phyloP scores from a whole-genome alignment of 2,329 filamentous ascomycete genomes.

The Westerdykella ornata region DNA sequence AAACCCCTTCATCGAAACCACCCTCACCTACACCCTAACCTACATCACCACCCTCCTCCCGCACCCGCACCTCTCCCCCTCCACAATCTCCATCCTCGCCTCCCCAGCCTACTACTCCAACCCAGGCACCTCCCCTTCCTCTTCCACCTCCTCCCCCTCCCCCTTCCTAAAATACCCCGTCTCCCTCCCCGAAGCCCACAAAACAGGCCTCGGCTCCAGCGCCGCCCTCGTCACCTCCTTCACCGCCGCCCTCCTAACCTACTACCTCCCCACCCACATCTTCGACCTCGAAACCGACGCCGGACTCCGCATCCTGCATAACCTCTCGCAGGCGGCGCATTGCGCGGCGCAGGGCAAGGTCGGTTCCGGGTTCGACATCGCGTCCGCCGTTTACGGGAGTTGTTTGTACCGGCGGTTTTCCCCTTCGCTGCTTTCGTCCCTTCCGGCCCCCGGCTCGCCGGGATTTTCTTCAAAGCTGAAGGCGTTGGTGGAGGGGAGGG shows the following conservation, averaged over 20 bases:
- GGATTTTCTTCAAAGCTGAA: slow-evolving; percentile 63
- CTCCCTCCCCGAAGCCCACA: slow-evolving; percentile 71
- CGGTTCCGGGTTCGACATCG: slow-evolving; percentile 92
- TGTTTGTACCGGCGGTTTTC: slow-evolving; percentile 92
- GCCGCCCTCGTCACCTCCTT: slow-evolving; percentile 89
- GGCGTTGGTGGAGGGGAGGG: slow-evolving; percentile 52
- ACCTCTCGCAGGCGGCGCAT: slow-evolving; percentile 87
- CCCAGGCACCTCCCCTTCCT: slow-evolving; percentile 17
- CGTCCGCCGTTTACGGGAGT: slow-evolving; percentile 84
- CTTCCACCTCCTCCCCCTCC: slow-evolving; percentile 17
- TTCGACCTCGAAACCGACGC: slow-evolving; percentile 53
- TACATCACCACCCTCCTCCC: slow-evolving; percentile 57
- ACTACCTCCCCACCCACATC: slow-evolving; percentile 56
- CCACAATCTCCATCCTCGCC: slow-evolving; percentile 78
- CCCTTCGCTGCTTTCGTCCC: slow-evolving; percentile 59
- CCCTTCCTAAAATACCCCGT: slow-evolving; percentile 75
- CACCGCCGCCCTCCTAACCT: slow-evolving; percentile 66
- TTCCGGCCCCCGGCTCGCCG: slow-evolving; percentile 60
- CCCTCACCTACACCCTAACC: slow-evolving; percentile 77
- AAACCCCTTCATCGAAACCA: slow-evolving; percentile 90
- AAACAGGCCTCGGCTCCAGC: slow-evolving; percentile 91
- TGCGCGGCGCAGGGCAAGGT: slow-evolving; percentile 96
- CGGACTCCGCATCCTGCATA: slow-evolving; percentile 66
- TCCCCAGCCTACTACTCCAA: slow-evolving; percentile 94
- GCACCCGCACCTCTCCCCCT: slow-evolving; percentile 53